A percentile compares a stretch with the other conserved stretches of the same genome.
Conservation (phyloP, 768 basidiomycete species). For the Piloderma croceum region DNA sequence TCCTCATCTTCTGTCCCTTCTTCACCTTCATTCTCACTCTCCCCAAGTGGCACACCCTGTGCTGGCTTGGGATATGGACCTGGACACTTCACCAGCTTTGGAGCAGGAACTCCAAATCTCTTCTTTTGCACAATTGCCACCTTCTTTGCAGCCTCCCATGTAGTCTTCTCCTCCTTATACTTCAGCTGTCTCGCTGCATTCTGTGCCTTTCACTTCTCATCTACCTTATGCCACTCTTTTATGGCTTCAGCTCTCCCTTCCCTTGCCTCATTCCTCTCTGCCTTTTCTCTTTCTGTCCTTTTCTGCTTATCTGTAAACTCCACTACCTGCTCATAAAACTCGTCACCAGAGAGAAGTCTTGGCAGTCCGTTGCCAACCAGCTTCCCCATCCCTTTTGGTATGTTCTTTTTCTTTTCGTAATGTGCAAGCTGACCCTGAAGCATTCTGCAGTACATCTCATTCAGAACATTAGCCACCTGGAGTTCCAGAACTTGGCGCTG, state of each 20-base stretch:
- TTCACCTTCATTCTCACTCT: not conserved
- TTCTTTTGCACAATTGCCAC: not conserved
- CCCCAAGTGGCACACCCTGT: not conserved
- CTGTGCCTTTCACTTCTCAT: not conserved
- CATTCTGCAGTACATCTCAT: conserved; percentile 4
- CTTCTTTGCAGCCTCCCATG: not conserved
- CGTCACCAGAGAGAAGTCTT: conserved; percentile 2
- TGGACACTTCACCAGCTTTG: not conserved
- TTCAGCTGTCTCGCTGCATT: not conserved
- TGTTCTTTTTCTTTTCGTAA: conserved; percentile 4
- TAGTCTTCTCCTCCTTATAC: not conserved
- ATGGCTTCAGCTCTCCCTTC: conserved; percentile 1
- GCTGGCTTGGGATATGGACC: not conserved
- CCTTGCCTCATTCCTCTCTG: not conserved
- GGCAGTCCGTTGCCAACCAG: conserved; percentile 4
- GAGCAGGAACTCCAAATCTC: not conserved
- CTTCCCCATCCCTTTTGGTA: not conserved
- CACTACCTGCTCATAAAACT: conserved; percentile 7
- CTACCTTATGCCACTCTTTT: not conserved
- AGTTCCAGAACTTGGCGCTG: not conserved
- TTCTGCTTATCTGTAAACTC: conserved; percentile 8
- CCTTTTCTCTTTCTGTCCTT: conserved; percentile 2
- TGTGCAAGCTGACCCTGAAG: conserved; percentile 1
- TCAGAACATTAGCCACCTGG: conserved; percentile 3
- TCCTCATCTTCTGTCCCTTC: not conserved